phyloP scores from a whole-genome alignment of 768 basidiomycete genomes.

The Vishniacozyma victoriae region DNA sequence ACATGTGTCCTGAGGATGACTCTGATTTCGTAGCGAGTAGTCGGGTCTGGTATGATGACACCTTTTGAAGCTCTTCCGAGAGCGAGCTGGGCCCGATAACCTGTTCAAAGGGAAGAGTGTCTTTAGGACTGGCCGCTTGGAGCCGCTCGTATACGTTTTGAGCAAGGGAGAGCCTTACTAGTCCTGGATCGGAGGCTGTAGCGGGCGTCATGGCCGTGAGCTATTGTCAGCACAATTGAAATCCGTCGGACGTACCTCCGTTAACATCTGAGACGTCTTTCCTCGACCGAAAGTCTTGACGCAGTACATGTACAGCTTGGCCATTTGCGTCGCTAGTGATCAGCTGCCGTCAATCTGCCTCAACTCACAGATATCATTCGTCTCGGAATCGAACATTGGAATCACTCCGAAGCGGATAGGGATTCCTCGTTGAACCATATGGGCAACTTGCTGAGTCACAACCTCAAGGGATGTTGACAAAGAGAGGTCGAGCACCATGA shows the following conservation, averaged over 20 bases:
- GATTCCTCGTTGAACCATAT: conserved; percentile 64
- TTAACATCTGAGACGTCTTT: conserved; percentile 60
- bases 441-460: conserved; percentile 59
- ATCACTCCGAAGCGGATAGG: conserved; percentile 84
- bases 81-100: conserved; percentile 19
- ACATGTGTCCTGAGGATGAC: conserved; percentile 59
- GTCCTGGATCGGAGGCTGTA: conserved; percentile 12
- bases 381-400: conserved; percentile 56
- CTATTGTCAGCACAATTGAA: conserved; percentile 2
- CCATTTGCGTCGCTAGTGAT: conserved; percentile 60
- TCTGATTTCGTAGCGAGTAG: conserved; percentile 52
- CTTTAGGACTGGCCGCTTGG: conserved; percentile 11
- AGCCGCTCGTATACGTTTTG: conserved; percentile 21
- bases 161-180: conserved; percentile 19
- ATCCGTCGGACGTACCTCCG: conserved; percentile 48
- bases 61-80: conserved; percentile 50
- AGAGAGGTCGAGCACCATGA: conserved; percentile 76
- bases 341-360: conserved; percentile 4
- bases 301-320: conserved; percentile 64
- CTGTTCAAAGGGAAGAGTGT: conserved; percentile 32
- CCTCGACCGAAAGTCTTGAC: conserved; percentile 60
- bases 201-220: conserved; percentile 17
- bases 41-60: conserved; percentile 57
- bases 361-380: conserved; percentile 47
- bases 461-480: conserved; percentile 58